Percentiles rank a stretch among this genome's conserved stretches.
Conservation (phyloP, 2,329 filamentous ascomycete species). For the Pseudogymnoascus sp. region DNA sequence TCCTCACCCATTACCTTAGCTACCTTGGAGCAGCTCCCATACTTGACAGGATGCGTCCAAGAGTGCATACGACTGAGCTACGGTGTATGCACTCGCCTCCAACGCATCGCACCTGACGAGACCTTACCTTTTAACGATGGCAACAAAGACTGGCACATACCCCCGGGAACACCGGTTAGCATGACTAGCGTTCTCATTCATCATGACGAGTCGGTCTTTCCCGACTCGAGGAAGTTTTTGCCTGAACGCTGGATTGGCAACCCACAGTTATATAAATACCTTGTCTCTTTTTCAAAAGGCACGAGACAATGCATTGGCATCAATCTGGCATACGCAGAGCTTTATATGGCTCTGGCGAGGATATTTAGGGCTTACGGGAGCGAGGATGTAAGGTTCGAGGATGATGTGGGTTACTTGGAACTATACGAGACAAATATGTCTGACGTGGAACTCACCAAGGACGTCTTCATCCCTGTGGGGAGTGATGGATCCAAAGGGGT, state of each 20-base stretch:
- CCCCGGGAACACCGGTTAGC: slow-evolving; percentile 29
- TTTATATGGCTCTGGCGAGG: slow-evolving; percentile 14
- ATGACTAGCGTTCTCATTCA: slow-evolving; percentile 33
- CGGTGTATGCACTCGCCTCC: slow-evolving; percentile 24
- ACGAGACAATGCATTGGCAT: slow-evolving; percentile 34
- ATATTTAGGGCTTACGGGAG: slow-evolving; percentile 16
- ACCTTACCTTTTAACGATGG: slow-evolving; percentile 15
- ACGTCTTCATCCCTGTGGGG: slow-evolving; percentile 15
- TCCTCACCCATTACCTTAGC: slow-evolving; percentile 10
- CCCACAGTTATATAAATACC: slow-evolving; percentile 29
- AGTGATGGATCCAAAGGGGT: slow-evolving; percentile 13
- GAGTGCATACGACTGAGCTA: slow-evolving; percentile 28
- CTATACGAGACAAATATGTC: slow-evolving; percentile 21
- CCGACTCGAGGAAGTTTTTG: slow-evolving; percentile 31
- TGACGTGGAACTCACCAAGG: slow-evolving; percentile 17
- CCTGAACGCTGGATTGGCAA: slow-evolving; percentile 35
- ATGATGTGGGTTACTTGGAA: slow-evolving; percentile 18
- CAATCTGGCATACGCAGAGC: slow-evolving; percentile 19
- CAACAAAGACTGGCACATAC: slow-evolving; percentile 16
- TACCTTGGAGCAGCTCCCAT: slow-evolving; percentile 23
- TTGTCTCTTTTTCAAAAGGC: slow-evolving; percentile 36
- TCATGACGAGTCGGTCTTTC: slow-evolving; percentile 31
- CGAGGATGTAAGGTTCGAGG: slow-evolving; percentile 16
- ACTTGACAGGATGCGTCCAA: slow-evolving; percentile 27
- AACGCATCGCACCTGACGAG: slow-evolving; percentile 21